Evolutionary conservation across 1,284 basidiomycete species (phyloP).

Genomic region (Mycena citricolor): DNA sequence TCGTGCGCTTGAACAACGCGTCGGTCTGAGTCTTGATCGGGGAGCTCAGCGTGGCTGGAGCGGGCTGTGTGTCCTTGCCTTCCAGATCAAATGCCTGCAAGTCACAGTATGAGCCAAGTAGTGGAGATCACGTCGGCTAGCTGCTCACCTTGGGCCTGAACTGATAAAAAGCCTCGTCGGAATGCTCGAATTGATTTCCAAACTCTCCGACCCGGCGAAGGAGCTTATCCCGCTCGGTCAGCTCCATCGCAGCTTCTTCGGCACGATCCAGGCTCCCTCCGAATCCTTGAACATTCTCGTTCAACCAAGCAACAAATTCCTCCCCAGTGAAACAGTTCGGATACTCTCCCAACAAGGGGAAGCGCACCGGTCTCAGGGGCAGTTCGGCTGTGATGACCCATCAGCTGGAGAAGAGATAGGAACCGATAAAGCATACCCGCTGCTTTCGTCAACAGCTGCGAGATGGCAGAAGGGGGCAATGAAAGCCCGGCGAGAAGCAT

Average conservation of each 20-base stretch:
- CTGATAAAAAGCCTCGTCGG: slow-evolving; percentile 77
- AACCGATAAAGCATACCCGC: slow-evolving; percentile 33
- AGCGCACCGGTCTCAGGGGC: slow-evolving; percentile 63
- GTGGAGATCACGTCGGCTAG: slow-evolving; percentile 19
- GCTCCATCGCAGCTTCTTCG: slow-evolving; percentile 74
- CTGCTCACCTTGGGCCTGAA: slow-evolving; percentile 80
- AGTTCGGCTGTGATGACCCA: slow-evolving; percentile 40
- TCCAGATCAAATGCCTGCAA: slow-evolving; percentile 70
- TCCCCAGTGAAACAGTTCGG: slow-evolving; percentile 82
- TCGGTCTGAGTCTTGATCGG: slow-evolving; percentile 42
- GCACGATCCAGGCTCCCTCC: slow-evolving; percentile 74
- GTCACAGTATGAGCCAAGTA: neutral
- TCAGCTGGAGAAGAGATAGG: neutral
- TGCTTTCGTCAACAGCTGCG: slow-evolving; percentile 65
- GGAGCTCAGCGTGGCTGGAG: slow-evolving; percentile 34
- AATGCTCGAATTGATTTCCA: slow-evolving; percentile 74
- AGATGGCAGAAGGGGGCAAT: slow-evolving; percentile 62
- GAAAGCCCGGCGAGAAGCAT: slow-evolving; percentile 75
- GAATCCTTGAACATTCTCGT: slow-evolving; percentile 66
- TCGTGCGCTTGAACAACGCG: slow-evolving; percentile 65
- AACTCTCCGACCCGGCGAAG: slow-evolving; percentile 78
- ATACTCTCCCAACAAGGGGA: slow-evolving; percentile 87
- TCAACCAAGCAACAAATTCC: slow-evolving; percentile 77
- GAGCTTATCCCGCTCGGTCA: slow-evolving; percentile 74
- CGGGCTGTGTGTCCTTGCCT: slow-evolving; percentile 36